These are phyloP conservation scores for Straminergon stramineum DNA, from an alignment of 225 moss, liverwort and hornwort genomes.

Conservation along the genomic window DNA sequence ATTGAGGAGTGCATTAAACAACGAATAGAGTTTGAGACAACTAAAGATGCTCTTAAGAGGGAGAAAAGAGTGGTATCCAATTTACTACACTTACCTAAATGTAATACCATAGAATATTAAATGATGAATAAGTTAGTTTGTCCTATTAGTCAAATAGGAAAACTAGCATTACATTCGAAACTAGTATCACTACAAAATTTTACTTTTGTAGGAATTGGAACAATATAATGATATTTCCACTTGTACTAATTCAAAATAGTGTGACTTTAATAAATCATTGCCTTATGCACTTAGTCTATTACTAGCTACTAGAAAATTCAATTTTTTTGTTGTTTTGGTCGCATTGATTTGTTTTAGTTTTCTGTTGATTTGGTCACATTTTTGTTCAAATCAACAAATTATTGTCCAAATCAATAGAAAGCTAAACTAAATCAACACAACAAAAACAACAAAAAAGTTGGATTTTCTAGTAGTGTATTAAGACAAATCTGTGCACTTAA, in stretches of 20 bases:
- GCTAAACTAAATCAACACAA: too few relatives aligned
- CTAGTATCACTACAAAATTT: neutral
- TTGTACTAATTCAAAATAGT: neutral
- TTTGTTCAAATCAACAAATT: too few relatives aligned
- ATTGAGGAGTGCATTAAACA: neutral
- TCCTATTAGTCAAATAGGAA: rapidly evolving
- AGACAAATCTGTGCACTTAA: neutral
- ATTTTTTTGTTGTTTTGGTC: too few relatives aligned
- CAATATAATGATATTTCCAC: neutral
- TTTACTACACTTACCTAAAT: neutral
- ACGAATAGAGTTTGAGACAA: neutral
- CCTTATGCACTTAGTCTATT: too few relatives aligned
- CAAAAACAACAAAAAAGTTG: too few relatives aligned
- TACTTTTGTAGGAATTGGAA: rapidly evolving
- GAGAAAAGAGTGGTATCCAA: rapidly evolving
- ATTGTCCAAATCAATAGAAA: too few relatives aligned
- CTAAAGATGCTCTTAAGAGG: neutral
- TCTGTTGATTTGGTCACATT: too few relatives aligned
- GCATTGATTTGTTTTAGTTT: too few relatives aligned
- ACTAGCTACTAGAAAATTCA: too few relatives aligned
- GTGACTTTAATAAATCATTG: neutral
- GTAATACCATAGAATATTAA: neutral
- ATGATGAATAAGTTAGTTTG: neutral
- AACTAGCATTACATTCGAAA: rapidly evolving
- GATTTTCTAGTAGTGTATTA: too few relatives aligned